These are phyloP conservation scores for Leccinum longicurvipes DNA, from an alignment of 768 basidiomycete genomes.

Conservation along the genomic window DNA sequence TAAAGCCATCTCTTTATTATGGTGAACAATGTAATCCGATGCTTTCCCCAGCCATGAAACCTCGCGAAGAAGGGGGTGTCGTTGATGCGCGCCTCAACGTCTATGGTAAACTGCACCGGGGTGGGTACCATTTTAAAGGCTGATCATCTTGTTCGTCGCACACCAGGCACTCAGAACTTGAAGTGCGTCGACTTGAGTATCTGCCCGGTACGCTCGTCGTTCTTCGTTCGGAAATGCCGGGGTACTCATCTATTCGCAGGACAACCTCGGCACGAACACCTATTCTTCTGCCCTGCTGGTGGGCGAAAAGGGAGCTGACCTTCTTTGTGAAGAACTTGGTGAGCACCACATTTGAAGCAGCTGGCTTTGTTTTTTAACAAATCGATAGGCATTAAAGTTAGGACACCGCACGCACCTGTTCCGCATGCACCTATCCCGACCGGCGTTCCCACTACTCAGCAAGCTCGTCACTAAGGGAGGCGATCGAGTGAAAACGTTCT, in stretches of 20 bases:
- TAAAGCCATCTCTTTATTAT: background rate
- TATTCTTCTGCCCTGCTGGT: conserved; percentile 69
- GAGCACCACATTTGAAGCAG: conserved; percentile 11
- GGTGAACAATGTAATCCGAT: background rate
- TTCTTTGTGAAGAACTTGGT: conserved; percentile 66
- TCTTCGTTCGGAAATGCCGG: background rate
- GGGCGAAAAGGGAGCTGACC: conserved; percentile 64
- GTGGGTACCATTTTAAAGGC: conserved; percentile 10
- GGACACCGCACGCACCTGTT: conserved; percentile 61
- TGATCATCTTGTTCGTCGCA: background rate
- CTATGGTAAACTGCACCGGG: conserved; percentile 33
- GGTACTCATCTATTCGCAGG: conserved; percentile 34
- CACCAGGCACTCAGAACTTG: conserved; percentile 54
- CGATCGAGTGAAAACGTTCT: too few species aligned
- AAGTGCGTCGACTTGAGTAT: conserved; percentile 69
- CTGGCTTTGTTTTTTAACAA: conserved; percentile 5
- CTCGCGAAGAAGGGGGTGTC: conserved; percentile 61
- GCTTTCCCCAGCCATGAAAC: conserved; percentile 50
- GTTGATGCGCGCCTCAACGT: conserved; percentile 63
- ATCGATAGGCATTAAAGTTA: conserved; percentile 54
- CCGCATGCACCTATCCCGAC: conserved; percentile 62
- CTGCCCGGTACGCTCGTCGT: conserved; percentile 52
- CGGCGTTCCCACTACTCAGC: conserved; percentile 49
- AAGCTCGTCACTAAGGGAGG: too few species aligned
- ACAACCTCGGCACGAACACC: conserved; percentile 70